phyloP scores from a whole-genome alignment of 805 yeast species.

The Yamadazyma endophytica region DNA sequence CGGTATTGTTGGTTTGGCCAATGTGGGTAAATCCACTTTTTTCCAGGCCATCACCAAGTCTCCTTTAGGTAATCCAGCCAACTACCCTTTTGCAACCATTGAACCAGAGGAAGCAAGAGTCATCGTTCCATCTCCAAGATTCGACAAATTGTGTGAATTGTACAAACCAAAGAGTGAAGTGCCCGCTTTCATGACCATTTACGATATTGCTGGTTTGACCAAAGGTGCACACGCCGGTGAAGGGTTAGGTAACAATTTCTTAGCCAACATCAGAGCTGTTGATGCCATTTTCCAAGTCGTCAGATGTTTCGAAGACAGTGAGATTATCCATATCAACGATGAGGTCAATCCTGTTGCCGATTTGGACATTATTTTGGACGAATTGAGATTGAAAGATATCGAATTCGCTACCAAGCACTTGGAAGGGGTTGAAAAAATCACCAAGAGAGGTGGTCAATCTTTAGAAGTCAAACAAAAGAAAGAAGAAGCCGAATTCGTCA shows the following conservation, averaged over 20 bases:
- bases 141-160: slow-evolving; percentile 44
- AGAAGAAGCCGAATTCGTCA: slow-evolving; percentile 75
- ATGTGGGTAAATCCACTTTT: slow-evolving; percentile 48
- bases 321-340: slow-evolving; percentile 64
- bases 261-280: slow-evolving; percentile 64
- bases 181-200: slow-evolving; percentile 54
- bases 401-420: slow-evolving; percentile 85
- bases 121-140: slow-evolving; percentile 46
- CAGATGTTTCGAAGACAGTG: slow-evolving; percentile 59
- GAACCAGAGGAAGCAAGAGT: slow-evolving; percentile 67
- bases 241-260: slow-evolving; percentile 71
- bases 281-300: slow-evolving; percentile 71
- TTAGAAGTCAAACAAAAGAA: slow-evolving; percentile 85
- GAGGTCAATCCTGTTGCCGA: slow-evolving; percentile 91
- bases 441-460: slow-evolving; percentile 84
- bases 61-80: slow-evolving; percentile 51
- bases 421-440: slow-evolving; percentile 73
- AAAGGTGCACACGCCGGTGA: slow-evolving; percentile 61
- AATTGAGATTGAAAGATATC: slow-evolving; percentile 92
- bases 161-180: slow-evolving; percentile 49
- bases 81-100: slow-evolving; percentile 71
- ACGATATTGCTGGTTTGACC: slow-evolving; percentile 69
- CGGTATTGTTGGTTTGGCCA: slow-evolving; percentile 75
- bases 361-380: slow-evolving; percentile 85
- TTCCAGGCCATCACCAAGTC: slow-evolving; percentile 57